Conservation (phyloP, 2,329 filamentous ascomycete species). For the Colletotrichum karsti region DNA sequence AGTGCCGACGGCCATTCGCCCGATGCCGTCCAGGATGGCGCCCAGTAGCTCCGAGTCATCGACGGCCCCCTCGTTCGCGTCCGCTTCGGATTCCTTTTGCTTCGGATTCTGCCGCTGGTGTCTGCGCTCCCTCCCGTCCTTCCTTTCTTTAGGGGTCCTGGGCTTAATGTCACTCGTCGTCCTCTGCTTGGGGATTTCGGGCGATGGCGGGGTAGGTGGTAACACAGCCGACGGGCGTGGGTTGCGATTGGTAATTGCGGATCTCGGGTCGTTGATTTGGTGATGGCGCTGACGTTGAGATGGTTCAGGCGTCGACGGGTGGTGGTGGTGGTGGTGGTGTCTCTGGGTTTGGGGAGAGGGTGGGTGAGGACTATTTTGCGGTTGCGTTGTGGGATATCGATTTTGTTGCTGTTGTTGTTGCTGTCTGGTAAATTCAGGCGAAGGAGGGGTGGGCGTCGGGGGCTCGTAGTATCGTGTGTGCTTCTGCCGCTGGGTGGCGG, state of each 20-base stretch:
- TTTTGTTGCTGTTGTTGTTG: neutral
- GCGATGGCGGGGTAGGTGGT: neutral
- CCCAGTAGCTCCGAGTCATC: slow-evolving; percentile 43
- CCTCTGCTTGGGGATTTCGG: neutral
- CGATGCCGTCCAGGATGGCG: slow-evolving; percentile 46
- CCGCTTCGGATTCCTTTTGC: neutral
- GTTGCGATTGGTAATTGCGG: neutral
- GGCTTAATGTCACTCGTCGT: neutral
- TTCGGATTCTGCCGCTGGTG: neutral
- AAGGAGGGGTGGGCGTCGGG: neutral
- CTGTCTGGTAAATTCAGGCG: neutral
- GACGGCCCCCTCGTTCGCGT: neutral
- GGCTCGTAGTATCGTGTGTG: neutral
- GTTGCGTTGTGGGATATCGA: too few species aligned
- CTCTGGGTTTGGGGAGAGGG: neutral
- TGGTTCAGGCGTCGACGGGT: neutral
- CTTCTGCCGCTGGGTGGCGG: neutral
- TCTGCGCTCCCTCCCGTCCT: neutral
- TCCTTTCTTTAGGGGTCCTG: neutral
- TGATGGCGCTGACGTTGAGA: neutral
- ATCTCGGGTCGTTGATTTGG: neutral
- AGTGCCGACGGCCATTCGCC: slow-evolving; percentile 37
- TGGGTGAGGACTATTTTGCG: too few species aligned
- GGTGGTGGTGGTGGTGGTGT: neutral
- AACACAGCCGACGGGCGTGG: neutral